Percentiles rank a stretch among this genome's conserved stretches.
Conservation (phyloP, 768 basidiomycete genomes). For the Fibroporia radiculosa region DNA sequence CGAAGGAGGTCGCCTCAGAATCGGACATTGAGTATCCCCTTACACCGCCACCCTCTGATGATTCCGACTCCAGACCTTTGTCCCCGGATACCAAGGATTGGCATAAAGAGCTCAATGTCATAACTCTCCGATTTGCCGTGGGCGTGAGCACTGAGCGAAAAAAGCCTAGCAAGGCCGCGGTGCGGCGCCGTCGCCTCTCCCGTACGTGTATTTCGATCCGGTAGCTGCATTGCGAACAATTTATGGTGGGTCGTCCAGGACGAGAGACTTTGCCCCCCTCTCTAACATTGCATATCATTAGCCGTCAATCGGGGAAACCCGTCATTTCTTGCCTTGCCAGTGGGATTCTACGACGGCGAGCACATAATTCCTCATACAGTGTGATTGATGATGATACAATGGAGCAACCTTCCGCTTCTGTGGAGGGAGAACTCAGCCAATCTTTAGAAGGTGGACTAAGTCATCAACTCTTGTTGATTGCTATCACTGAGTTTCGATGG, state of each 20-base stretch:
- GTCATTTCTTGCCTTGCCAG: constrained; percentile 51
- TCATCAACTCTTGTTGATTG: neutral
- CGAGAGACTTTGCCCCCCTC: constrained; percentile 8
- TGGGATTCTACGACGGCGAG: constrained; percentile 28
- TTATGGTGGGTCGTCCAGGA: neutral
- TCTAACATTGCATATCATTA: constrained; percentile 48
- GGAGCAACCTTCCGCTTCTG: too few relatives aligned
- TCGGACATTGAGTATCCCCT: constrained; percentile 63
- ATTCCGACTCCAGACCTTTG: constrained; percentile 54
- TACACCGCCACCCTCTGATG: constrained; percentile 74
- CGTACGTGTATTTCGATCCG: constrained; percentile 13
- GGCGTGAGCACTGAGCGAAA: neutral
- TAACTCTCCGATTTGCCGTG: constrained; percentile 10
- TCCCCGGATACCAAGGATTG: constrained; percentile 34
- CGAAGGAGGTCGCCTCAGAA: constrained; percentile 21
- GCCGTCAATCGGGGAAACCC: constrained; percentile 56
- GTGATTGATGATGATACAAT: constrained; percentile 6
- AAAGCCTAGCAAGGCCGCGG: constrained; percentile 4
- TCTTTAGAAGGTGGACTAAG: constrained; percentile 50
- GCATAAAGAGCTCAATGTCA: constrained; percentile 13
- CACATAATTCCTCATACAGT: too few relatives aligned
- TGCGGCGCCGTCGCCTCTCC: constrained; percentile 18
- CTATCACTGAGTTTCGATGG: constrained; percentile 1
- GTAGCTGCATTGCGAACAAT: neutral
- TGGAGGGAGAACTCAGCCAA: constrained; percentile 29